Conservation (phyloP, 75 land plant genomes). For the Picea sitchensis region DNA sequence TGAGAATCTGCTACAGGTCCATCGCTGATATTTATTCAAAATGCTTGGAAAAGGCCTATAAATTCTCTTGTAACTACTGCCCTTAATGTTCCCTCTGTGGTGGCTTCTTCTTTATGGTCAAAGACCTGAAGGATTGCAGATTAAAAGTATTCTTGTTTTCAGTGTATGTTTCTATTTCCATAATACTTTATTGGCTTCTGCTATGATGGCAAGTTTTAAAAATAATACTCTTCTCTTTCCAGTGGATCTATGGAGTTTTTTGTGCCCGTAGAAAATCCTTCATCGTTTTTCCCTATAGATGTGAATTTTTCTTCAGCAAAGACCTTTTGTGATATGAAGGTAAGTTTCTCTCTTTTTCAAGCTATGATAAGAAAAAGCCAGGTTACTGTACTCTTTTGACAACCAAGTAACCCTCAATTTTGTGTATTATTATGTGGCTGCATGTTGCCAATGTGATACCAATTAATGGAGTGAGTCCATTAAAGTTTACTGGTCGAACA, state of each 20-base stretch:
- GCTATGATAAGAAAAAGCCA: background rate
- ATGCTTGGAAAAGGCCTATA: too few relatives aligned
- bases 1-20: too few relatives aligned
- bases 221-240: background rate
- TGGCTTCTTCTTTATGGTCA: too few relatives aligned
- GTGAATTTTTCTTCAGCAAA: slow-evolving; percentile 34
- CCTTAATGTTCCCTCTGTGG: too few relatives aligned
- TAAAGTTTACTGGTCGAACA: slow-evolving; percentile 20
- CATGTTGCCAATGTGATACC: slow-evolving; percentile 31
- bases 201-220: background rate
- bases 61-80: too few relatives aligned
- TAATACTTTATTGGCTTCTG: too few relatives aligned
- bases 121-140: too few relatives aligned
- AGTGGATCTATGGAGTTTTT: slow-evolving; percentile 51
- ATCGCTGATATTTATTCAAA: too few relatives aligned
- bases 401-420: background rate
- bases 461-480: slow-evolving; percentile 13
- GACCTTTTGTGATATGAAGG: slow-evolving; percentile 43
- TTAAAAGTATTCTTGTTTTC: too few relatives aligned
- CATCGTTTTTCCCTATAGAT: slow-evolving; percentile 36
- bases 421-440: slow-evolving; percentile 8
- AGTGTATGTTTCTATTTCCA: too few relatives aligned
- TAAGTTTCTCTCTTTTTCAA: slow-evolving; percentile 3
- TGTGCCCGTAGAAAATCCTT: slow-evolving; percentile 36
- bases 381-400: background rate